Conservation (phyloP, 139 green algal genomes). For the Closterium sp. region DNA sequence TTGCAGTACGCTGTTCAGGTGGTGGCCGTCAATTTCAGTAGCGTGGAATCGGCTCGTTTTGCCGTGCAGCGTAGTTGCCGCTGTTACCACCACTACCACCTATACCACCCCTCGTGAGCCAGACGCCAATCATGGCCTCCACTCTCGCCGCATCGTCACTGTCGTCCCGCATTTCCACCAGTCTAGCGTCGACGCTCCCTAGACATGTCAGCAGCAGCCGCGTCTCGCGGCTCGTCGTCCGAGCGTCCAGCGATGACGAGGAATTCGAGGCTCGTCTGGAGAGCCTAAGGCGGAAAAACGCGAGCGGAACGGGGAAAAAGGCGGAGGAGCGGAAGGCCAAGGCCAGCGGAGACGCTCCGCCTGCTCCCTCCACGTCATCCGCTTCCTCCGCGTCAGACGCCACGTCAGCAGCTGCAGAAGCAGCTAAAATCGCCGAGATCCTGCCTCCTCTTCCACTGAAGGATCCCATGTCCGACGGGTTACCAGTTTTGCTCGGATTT, state of each 20-base stretch:
- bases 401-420: background rate
- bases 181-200: background rate
- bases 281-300: background rate
- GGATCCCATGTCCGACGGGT: conserved; percentile 11
- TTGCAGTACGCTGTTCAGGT: background rate
- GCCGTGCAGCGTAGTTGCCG: background rate
- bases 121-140: background rate
- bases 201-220: background rate
- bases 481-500: conserved; percentile 31
- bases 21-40: background rate
- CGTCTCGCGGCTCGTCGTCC: background rate
- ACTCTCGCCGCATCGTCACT: background rate
- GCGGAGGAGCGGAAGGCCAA: conserved; percentile 22
- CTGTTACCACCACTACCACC: too few relatives aligned
- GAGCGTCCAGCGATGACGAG: conserved; percentile 18
- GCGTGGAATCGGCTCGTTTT: background rate
- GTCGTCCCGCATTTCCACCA: background rate
- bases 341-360: background rate
- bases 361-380: background rate
- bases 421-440: background rate
- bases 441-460: conserved; percentile 11
- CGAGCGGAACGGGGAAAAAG: conserved; percentile 32
- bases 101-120: background rate
- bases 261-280: conserved; percentile 18
- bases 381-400: background rate